These are phyloP conservation scores for Yarrowia divulgata DNA, from an alignment of 805 yeast genomes.

Conservation along the genomic window DNA sequence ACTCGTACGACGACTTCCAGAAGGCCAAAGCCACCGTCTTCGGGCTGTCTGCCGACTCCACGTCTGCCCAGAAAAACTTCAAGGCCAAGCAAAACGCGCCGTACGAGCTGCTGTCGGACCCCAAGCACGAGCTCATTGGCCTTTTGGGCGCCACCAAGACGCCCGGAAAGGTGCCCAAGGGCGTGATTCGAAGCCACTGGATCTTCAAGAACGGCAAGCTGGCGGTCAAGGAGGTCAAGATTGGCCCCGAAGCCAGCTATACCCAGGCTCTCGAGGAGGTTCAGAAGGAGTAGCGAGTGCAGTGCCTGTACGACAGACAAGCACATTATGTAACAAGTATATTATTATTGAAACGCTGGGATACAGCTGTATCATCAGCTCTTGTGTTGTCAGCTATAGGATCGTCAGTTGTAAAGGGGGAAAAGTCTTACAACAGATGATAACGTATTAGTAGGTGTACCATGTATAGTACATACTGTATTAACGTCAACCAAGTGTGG, in stretches of 20 bases:
- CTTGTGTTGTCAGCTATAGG: no score
- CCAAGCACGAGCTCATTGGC: slow-evolving; percentile 70
- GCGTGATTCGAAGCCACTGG: slow-evolving; percentile 91
- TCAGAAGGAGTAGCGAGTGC: slow-evolving; percentile 8
- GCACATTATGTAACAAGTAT: no score
- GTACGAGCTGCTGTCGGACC: slow-evolving; percentile 79
- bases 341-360: no score
- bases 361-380: no score
- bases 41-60: slow-evolving; percentile 86
- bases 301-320: no score
- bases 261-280: slow-evolving; percentile 46
- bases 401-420: no score
- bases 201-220: slow-evolving; percentile 80
- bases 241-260: slow-evolving; percentile 55
- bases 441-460: no score
- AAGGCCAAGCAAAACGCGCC: slow-evolving; percentile 74
- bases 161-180: slow-evolving; percentile 57
- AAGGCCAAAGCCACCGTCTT: slow-evolving; percentile 64
- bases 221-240: slow-evolving; percentile 58
- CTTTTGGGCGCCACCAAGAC: slow-evolving; percentile 82
- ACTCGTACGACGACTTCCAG: slow-evolving; percentile 61
- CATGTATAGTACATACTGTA: no score
- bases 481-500: no score
- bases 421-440: no score
- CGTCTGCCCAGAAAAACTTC: slow-evolving; percentile 77